Conservation (phyloP, 305 asterid genomes). For the Ajuga reptans region DNA sequence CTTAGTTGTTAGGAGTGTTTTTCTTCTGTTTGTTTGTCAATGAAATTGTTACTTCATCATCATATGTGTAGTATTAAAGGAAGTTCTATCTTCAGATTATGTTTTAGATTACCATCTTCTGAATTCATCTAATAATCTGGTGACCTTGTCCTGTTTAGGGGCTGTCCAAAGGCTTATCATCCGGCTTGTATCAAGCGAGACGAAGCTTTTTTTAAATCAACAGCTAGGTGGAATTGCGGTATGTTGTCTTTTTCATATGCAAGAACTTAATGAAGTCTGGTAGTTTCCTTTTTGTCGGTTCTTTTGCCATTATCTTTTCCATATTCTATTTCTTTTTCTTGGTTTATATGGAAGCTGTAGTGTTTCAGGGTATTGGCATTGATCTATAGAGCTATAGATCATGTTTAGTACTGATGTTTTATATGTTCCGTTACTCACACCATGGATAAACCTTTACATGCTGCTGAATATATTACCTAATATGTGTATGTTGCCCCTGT, state of each 20-base stretch:
- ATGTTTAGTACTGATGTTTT: background rate
- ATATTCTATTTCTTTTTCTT: too few species aligned
- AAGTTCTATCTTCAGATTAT: background rate
- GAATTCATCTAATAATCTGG: conserved; percentile 8
- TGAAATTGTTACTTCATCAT: background rate
- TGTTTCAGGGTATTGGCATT: background rate
- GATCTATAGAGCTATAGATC: background rate
- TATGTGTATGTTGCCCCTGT: background rate
- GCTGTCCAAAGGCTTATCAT: conserved; percentile 84
- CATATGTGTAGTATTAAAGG: conserved; percentile 1
- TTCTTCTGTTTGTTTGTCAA: background rate
- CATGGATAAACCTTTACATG: background rate
- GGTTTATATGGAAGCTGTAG: background rate
- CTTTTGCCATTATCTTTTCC: too few species aligned
- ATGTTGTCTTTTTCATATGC: conserved; percentile 25
- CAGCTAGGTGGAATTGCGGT: conserved; percentile 79
- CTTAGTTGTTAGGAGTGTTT: conserved; percentile 5
- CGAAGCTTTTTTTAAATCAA: conserved; percentile 53
- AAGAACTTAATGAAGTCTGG: background rate
- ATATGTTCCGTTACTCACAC: conserved; percentile 1
- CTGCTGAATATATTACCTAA: background rate
- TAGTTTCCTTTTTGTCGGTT: background rate
- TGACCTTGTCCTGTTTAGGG: conserved; percentile 38
- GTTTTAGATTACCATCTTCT: background rate
- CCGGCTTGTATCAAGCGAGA: conserved; percentile 72